phyloP scores from a whole-genome alignment of 2,329 filamentous ascomycete species.

The Aphanoascus verrucosus region DNA sequence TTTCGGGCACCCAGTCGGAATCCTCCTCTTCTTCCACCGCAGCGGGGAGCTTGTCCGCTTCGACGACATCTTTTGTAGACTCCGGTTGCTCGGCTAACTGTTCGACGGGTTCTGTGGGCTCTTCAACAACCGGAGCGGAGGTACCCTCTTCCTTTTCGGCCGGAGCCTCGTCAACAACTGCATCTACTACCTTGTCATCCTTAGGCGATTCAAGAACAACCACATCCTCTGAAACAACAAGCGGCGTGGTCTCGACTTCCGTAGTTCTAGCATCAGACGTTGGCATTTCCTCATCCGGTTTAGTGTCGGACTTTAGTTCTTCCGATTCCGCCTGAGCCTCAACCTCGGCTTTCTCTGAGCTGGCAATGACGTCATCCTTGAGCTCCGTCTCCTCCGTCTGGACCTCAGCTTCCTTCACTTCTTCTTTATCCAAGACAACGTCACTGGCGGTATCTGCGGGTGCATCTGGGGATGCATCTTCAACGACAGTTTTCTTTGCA shows the following conservation, averaged over 20 bases:
- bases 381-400: neutral
- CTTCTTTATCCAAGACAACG: neutral
- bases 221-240: neutral
- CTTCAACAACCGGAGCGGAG: neutral
- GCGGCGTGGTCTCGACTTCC: neutral
- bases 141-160: neutral
- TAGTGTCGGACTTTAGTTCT: slow-evolving; percentile 4
- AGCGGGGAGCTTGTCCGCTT: neutral
- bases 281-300: slow-evolving; percentile 5
- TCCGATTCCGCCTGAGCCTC: neutral
- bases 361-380: neutral
- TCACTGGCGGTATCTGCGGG: neutral
- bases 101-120: neutral
- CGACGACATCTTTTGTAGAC: slow-evolving; percentile 2
- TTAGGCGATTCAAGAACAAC: neutral
- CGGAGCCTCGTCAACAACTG: neutral
- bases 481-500: neutral
- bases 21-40: neutral
- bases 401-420: neutral
- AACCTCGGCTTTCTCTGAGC: neutral
- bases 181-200: neutral
- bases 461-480: neutral
- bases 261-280: neutral
- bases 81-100: neutral
- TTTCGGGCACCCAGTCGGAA: neutral